Evolutionary conservation across 2,329 filamentous ascomycete genomes (phyloP), one percentile per base, ranked within the genome.

Genomic region (Fusarium irregulare): DNA sequence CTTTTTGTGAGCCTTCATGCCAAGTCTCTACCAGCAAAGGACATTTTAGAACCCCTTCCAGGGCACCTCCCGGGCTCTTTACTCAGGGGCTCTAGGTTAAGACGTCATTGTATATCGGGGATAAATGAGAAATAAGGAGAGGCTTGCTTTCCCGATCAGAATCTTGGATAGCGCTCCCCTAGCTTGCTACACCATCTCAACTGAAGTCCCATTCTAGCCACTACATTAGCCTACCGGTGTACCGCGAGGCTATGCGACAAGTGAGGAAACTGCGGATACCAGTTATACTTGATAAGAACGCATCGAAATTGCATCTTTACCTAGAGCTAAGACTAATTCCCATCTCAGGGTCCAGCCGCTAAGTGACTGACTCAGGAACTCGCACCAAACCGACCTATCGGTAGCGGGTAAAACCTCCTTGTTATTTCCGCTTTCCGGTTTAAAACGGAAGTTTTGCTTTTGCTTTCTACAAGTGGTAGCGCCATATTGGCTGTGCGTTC

Each of bases 371-470:
- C 18, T 56, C 23, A 42, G 28, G 18, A 27, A 34, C 23, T 30
- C 13, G 4, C 25, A 45, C 23, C 28, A 32, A 55, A 34, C 56
- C 49, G 21, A 41, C n/a, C 20, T 13, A 37, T 8, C 10, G 54
- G 54, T 66, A 66, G 30, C 37, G 42, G 28, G 32, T 14, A 6
- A 18, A 13, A 32, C 27, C 28, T 7, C 34, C 41, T 30, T 56
- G 20, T 18, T 20, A 25, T 59, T 45, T 20, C 20, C n/a, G 21
- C 42, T 23, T 28, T n/a, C 41, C 54, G 47, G 28, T 66, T 57
- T 28, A 61, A 64, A 66, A 20, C 44, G 48, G 55, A 60, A 47
- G 14, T 48, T 55, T 65, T 61, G 12, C 4, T n/a, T 23, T 30
- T 53, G 18, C 21, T 41, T 16, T 30, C 25, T 16, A 21, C 21